Evolutionary conservation across 1,139 yeast species (phyloP).

Genomic region (Wickerhamiella pararugosa): DNA sequence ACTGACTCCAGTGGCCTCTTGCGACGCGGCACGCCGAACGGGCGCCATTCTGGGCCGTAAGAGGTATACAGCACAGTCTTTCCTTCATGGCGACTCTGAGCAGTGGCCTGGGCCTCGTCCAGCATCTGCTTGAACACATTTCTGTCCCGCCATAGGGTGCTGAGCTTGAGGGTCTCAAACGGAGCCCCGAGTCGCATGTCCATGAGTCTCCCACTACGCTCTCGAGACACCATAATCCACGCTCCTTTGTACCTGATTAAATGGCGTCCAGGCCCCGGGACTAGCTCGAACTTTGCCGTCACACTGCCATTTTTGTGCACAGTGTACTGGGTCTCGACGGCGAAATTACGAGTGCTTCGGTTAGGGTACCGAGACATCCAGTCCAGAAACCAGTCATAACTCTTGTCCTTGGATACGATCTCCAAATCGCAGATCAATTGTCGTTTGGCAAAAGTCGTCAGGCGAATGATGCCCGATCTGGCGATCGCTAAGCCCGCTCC

Average conservation of each 20-base stretch:
- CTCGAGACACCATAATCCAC: slow-evolving; percentile 75
- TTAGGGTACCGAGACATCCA: slow-evolving; percentile 80
- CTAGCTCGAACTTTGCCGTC: slow-evolving; percentile 71
- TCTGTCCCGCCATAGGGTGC: slow-evolving; percentile 77
- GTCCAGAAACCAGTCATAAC: slow-evolving; percentile 86
- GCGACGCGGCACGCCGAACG: slow-evolving; percentile 90
- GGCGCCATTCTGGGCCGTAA: slow-evolving; percentile 99
- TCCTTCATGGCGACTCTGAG: slow-evolving; percentile 75
- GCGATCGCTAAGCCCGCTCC: slow-evolving; percentile 79
- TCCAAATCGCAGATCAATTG: slow-evolving; percentile 84
- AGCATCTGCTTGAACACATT: slow-evolving; percentile 54
- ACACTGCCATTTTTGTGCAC: slow-evolving; percentile 93
- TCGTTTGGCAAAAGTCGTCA: slow-evolving; percentile 57
- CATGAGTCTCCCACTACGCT: slow-evolving; percentile 74
- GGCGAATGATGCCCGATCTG: slow-evolving; percentile 49
- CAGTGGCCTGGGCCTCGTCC: slow-evolving; percentile 71
- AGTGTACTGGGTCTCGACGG: slow-evolving; percentile 74
- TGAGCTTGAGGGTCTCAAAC: slow-evolving; percentile 84
- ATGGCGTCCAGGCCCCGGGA: slow-evolving; percentile 98
- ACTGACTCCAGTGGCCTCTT: slow-evolving; percentile 79
- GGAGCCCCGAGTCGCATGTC: slow-evolving; percentile 90
- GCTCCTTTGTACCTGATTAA: slow-evolving; percentile 76
- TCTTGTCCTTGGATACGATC: slow-evolving; percentile 84
- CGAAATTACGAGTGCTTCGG: slow-evolving; percentile 64
- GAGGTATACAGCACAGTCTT: slow-evolving; percentile 87